These are phyloP conservation scores for Dryadomyces sulphureus DNA, from an alignment of 2,329 filamentous ascomycete species.

Conservation along the genomic window DNA sequence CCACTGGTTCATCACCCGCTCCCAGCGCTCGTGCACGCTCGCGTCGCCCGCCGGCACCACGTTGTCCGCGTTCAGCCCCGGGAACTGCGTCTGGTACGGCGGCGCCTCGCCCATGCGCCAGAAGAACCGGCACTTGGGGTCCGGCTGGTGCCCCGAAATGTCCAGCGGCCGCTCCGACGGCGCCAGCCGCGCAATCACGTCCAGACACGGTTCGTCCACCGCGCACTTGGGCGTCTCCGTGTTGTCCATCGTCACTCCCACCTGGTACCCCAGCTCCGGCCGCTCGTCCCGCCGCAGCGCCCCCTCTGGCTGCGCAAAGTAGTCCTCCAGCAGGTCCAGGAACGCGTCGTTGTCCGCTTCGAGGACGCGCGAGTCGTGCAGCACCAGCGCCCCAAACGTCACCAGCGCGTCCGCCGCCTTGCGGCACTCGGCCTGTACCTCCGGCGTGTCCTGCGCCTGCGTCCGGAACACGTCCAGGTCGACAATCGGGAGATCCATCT, in stretches of 20 bases:
- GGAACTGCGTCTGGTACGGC: slow-evolving; percentile 40
- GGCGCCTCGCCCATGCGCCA: slow-evolving; percentile 42
- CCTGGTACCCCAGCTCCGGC: slow-evolving; percentile 43
- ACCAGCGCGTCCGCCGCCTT: slow-evolving; percentile 42
- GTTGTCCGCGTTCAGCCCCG: slow-evolving; percentile 38
- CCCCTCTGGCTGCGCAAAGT: slow-evolving; percentile 40
- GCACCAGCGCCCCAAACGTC: slow-evolving; percentile 42
- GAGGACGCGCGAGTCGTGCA: slow-evolving; percentile 44
- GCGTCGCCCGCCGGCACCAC: slow-evolving; percentile 32
- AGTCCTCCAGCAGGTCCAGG: slow-evolving; percentile 48
- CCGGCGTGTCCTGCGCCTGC: slow-evolving; percentile 24
- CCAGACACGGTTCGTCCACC: slow-evolving; percentile 44
- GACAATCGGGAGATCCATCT: slow-evolving; percentile 44
- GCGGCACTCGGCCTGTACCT: slow-evolving; percentile 33
- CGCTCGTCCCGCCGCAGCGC: slow-evolving; percentile 35
- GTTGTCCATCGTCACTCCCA: slow-evolving; percentile 47
- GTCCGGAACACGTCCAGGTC: slow-evolving; percentile 43
- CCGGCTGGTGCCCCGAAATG: slow-evolving; percentile 38
- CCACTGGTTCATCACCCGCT: slow-evolving; percentile 40
- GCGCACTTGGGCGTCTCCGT: slow-evolving; percentile 50
- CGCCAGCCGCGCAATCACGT: slow-evolving; percentile 38
- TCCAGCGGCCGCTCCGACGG: slow-evolving; percentile 43
- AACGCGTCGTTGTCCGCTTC: slow-evolving; percentile 40
- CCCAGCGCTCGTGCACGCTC: slow-evolving; percentile 35
- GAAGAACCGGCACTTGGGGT: slow-evolving; percentile 50